Evolutionary conservation across 805 yeast genomes (phyloP).

Genomic region (Debaryomyces castellii): DNA sequence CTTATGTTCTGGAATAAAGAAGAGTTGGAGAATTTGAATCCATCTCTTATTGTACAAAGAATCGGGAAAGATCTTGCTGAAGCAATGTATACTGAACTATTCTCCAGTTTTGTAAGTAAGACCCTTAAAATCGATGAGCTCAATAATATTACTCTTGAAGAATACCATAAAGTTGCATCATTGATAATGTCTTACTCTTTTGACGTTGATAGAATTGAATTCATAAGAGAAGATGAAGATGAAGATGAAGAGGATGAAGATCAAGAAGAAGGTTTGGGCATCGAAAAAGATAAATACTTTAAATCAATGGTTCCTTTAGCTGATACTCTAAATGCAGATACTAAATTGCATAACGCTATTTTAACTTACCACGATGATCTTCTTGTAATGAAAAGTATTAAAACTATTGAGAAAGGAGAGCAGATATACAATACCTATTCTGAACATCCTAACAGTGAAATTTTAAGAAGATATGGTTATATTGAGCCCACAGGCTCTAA

Average conservation of each 20-base stretch:
- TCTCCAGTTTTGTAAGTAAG: constrained; percentile 35
- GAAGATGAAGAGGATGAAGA: constrained; percentile 23
- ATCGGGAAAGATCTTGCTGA: constrained; percentile 71
- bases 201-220: constrained; percentile 55
- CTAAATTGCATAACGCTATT: constrained; percentile 72
- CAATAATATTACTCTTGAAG: constrained; percentile 41
- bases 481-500: constrained; percentile 73
- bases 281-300: constrained; percentile 34
- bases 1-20: constrained; percentile 77
- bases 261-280: constrained; percentile 15
- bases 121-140: constrained; percentile 31
- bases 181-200: constrained; percentile 87
- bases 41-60: constrained; percentile 68
- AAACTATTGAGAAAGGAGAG: constrained; percentile 57
- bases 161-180: constrained; percentile 73
- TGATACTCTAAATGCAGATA: constrained; percentile 86
- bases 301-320: constrained; percentile 95
- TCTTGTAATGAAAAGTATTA: constrained; percentile 71
- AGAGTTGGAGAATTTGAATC: constrained; percentile 57
- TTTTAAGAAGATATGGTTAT: constrained; percentile 87
- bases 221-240: constrained; percentile 18
- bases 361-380: constrained; percentile 49
- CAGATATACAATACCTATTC: constrained; percentile 90
- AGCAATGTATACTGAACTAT: constrained; percentile 51
- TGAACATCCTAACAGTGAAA: constrained; percentile 87